These are phyloP conservation scores for Hordeum pubiflorum DNA, from an alignment of 202 grass and related monocot genomes.

Conservation along the genomic window DNA sequence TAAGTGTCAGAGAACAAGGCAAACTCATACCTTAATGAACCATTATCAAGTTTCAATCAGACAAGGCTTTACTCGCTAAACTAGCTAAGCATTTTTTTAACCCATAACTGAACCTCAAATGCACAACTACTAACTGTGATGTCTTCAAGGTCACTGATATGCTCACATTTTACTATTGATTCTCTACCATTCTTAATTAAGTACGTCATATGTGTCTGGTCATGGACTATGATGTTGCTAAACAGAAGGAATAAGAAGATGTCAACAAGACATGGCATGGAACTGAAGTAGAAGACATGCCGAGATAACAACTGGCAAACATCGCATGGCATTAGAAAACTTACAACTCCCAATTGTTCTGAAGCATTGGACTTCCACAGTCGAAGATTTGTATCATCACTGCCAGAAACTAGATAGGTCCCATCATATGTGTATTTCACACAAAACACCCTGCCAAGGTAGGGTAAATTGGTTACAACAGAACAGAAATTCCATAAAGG, in stretches of 20 bases:
- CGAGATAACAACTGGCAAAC: constrained; percentile 8
- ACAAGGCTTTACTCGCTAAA: background rate
- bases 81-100: background rate
- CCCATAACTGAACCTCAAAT: background rate
- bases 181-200: background rate
- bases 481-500: background rate
- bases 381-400: constrained; percentile 97
- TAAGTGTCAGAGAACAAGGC: background rate
- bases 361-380: constrained; percentile 88
- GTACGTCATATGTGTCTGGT: background rate
- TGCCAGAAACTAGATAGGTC: constrained; percentile 88
- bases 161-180: background rate
- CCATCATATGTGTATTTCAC: constrained; percentile 86
- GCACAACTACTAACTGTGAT: background rate
- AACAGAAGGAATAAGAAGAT: background rate
- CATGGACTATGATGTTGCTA: background rate
- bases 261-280: background rate
- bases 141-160: background rate
- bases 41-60: background rate
- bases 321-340: constrained; percentile 7
- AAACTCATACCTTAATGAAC: background rate
- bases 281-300: background rate
- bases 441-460: constrained; percentile 70
- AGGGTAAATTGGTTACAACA: constrained; percentile 22
- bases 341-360: constrained; percentile 95